Conservation (phyloP, 441 rosid genomes). For the Euphorbia celastroides region DNA sequence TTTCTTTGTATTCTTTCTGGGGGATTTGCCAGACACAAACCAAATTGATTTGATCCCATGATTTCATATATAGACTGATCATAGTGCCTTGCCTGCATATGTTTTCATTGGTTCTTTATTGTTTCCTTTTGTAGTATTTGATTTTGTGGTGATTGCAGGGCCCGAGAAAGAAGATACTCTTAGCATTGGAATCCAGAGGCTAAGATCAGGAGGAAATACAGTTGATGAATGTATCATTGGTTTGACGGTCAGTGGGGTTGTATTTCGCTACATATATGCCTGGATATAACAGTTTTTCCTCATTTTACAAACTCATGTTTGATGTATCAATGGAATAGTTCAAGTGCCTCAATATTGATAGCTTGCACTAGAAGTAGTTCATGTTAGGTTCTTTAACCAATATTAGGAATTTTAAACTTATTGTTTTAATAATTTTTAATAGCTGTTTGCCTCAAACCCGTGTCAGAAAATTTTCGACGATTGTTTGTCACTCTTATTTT, state of each 20-base stretch:
- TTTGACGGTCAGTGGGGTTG: constrained; percentile 17
- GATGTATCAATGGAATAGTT: constrained; percentile 20
- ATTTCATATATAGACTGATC: too few species aligned
- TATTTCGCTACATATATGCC: constrained; percentile 23
- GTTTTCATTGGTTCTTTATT: neutral
- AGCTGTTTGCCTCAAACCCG: too few species aligned
- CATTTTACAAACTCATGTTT: neutral
- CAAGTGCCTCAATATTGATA: constrained; percentile 17
- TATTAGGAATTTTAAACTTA: constrained; percentile 8
- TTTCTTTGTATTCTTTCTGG: neutral
- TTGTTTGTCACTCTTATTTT: too few species aligned
- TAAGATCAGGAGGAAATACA: constrained; percentile 20
- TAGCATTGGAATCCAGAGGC: constrained; percentile 72
- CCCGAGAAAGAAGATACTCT: constrained; percentile 94
- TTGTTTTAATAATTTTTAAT: too few species aligned
- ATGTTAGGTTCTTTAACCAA: neutral
- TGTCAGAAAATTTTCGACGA: too few species aligned
- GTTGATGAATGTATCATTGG: constrained; percentile 13
- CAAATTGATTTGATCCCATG: too few species aligned
- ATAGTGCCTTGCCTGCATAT: too few species aligned
- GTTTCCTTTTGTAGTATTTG: neutral
- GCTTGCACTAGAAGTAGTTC: constrained; percentile 12
- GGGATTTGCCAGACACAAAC: neutral
- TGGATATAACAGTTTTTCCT: constrained; percentile 17
- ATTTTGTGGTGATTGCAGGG: constrained; percentile 49